Evolutionary conservation across 176 grass and related monocot genomes (phyloP).

Genomic region (Dendrocalamus sinicus): DNA sequence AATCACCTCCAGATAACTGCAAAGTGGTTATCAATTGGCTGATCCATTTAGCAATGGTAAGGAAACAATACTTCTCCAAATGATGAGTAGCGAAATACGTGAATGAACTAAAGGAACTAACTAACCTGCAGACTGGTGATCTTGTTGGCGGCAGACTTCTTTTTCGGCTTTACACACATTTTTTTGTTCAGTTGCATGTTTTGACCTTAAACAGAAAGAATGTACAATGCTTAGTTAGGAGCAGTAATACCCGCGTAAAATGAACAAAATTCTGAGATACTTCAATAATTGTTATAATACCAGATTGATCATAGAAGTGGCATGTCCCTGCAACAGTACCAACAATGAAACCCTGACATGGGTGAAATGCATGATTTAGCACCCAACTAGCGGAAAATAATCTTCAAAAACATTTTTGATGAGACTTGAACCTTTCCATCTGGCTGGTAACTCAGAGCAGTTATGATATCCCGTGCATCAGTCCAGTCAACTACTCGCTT

Average conservation of each 20-base stretch:
- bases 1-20: slow-evolving; percentile 49
- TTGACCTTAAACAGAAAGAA: slow-evolving; percentile 49
- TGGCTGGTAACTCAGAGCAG: slow-evolving; percentile 64
- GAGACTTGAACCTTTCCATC: slow-evolving; percentile 65
- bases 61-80: neutral
- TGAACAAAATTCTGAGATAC: neutral
- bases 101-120: neutral
- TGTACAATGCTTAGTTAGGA: neutral
- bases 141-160: slow-evolving; percentile 52
- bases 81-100: neutral
- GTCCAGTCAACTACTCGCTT: slow-evolving; percentile 76
- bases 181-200: slow-evolving; percentile 51
- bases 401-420: neutral
- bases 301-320: slow-evolving; percentile 67
- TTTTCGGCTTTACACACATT: slow-evolving; percentile 43
- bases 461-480: slow-evolving; percentile 64
- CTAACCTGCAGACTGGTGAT: slow-evolving; percentile 78
- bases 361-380: slow-evolving; percentile 25
- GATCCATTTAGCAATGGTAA: neutral
- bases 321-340: slow-evolving; percentile 69
- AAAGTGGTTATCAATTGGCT: neutral
- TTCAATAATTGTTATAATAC: slow-evolving; percentile 27
- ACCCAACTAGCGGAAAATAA: neutral
- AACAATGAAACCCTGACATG: slow-evolving; percentile 62
- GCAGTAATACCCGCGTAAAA: neutral